phyloP scores from a whole-genome alignment of 805 yeast genomes.

The Kluyveromyces aestuarii region DNA sequence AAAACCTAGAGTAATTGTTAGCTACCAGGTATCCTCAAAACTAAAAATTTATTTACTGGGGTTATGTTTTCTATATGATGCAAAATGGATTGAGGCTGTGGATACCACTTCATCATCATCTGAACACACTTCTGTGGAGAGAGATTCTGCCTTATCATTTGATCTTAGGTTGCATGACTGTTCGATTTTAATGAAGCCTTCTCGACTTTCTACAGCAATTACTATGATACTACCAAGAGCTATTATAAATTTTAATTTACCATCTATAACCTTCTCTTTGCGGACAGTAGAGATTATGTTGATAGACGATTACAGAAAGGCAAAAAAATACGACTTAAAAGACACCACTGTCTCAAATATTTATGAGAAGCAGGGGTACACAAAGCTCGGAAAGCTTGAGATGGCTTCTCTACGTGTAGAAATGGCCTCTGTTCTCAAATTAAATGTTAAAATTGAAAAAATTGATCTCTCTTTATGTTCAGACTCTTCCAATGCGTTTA shows the following conservation, averaged over 20 bases:
- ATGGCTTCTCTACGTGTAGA: constrained; percentile 1
- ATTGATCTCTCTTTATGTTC: constrained; percentile 64
- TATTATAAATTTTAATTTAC: constrained; percentile 22
- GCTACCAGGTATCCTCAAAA: constrained; percentile 27
- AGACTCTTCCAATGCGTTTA: constrained; percentile 68
- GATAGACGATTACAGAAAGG: constrained; percentile 49
- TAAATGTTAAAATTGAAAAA: constrained; percentile 37
- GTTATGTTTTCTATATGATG: constrained; percentile 45
- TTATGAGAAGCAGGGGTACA: constrained; percentile 22
- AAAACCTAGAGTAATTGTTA: constrained; percentile 35
- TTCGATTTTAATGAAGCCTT: constrained; percentile 56
- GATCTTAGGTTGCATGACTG: constrained; percentile 38
- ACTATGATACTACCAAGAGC: neutral
- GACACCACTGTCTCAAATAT: constrained; percentile 8
- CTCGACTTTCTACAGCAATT: constrained; percentile 30
- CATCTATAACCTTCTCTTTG: constrained; percentile 31
- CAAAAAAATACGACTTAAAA: constrained; percentile 11
- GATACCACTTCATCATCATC: neutral
- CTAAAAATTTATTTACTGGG: constrained; percentile 40
- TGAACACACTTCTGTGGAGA: neutral
- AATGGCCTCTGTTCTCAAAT: constrained; percentile 5
- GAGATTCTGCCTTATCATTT: constrained; percentile 1
- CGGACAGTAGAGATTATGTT: constrained; percentile 43
- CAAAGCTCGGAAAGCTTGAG: constrained; percentile 17
- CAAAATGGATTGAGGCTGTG: constrained; percentile 39